Percentiles rank a stretch among this genome's conserved stretches.
These are phyloP conservation scores for Quercus mongolica DNA, from an alignment of 306 rosid genomes.

Conservation along the genomic window DNA sequence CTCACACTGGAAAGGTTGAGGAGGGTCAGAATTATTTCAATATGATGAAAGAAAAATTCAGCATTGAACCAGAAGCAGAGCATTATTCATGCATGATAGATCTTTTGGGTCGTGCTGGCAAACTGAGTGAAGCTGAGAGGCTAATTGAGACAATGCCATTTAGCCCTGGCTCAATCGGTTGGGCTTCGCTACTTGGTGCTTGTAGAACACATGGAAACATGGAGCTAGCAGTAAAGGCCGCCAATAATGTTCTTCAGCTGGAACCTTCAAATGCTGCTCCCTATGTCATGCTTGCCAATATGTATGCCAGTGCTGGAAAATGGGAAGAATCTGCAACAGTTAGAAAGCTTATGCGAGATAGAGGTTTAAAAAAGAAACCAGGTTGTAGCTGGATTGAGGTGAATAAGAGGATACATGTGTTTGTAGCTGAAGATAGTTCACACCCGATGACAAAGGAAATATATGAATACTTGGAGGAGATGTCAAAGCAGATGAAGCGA, in stretches of 20 bases:
- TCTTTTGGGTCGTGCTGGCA: conserved; percentile 79
- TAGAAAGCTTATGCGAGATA: conserved; percentile 63
- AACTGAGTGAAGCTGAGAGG: conserved; percentile 60
- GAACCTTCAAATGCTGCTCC: conserved; percentile 70
- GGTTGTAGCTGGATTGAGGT: conserved; percentile 91
- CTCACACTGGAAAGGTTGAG: conserved; percentile 72
- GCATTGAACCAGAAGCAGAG: conserved; percentile 66
- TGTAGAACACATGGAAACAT: conserved; percentile 78
- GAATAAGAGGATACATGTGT: conserved; percentile 50
- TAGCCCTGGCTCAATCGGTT: conserved; percentile 55
- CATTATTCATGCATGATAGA: conserved; percentile 86
- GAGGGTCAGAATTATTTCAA: conserved; percentile 65
- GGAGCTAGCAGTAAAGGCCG: conserved; percentile 73
- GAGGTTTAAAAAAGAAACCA: conserved; percentile 78
- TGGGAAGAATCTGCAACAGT: conserved; percentile 64
- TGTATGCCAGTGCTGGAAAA: conserved; percentile 60
- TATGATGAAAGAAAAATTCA: conserved; percentile 70
- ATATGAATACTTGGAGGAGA: conserved; percentile 57
- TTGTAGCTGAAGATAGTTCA: conserved; percentile 75
- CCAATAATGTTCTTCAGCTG: conserved; percentile 50
- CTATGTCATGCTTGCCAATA: conserved; percentile 61
- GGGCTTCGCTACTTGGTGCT: conserved; percentile 88
- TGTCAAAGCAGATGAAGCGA: conserved; percentile 52
- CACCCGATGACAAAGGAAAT: conserved; percentile 72
- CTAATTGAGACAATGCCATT: conserved; percentile 75